Evolutionary conservation across 176 grass and related monocot genomes (phyloP).

Genomic region (Dactylis glomerata): DNA sequence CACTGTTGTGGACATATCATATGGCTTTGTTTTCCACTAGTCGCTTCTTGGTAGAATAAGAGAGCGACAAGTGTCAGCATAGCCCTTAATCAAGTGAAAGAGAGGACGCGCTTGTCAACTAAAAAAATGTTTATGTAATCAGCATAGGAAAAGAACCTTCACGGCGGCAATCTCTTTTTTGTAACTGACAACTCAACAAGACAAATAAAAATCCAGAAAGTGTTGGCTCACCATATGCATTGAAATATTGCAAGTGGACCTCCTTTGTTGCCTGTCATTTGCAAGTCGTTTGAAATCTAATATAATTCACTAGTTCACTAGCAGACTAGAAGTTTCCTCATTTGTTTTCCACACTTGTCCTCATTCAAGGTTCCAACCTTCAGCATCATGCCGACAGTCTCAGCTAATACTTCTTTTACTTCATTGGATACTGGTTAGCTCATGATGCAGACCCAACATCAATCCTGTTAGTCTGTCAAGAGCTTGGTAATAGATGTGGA

Average conservation of each 20-base stretch:
- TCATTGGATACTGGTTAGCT: background rate
- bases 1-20: background rate
- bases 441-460: background rate
- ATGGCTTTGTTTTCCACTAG: background rate
- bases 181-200: conserved; percentile 26
- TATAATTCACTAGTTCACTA: conserved; percentile 19
- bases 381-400: conserved; percentile 13
- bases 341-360: conserved; percentile 8
- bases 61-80: background rate
- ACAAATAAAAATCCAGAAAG: background rate
- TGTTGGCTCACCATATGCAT: background rate
- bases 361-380: background rate
- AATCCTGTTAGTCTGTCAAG: conserved; percentile 4
- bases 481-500: background rate
- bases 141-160: conserved; percentile 6
- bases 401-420: background rate
- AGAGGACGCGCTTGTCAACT: background rate
- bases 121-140: conserved; percentile 4
- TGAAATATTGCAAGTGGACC: background rate
- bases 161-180: background rate
- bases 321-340: background rate
- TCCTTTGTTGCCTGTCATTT: conserved; percentile 36
- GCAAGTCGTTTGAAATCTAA: conserved; percentile 28
- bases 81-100: background rate
- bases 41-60: background rate